A percentile compares a stretch with the other conserved stretches of the same genome.
phyloP scores from a whole-genome alignment of 2,329 filamentous ascomycete species.

The Diaporthe ilicicola region DNA sequence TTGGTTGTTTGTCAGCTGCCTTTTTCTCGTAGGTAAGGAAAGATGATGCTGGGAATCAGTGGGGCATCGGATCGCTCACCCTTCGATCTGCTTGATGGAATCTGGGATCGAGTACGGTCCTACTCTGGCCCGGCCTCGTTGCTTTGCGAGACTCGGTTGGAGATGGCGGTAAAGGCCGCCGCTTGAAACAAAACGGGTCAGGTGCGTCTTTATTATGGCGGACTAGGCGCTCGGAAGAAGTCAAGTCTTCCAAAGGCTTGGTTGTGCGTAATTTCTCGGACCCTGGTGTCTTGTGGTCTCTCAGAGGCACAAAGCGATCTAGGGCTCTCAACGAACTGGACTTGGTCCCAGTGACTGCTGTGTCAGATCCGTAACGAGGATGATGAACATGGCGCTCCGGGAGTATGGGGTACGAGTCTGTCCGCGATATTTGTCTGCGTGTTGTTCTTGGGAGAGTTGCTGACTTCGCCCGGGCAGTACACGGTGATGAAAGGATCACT shows the following conservation, averaged over 20 bases:
- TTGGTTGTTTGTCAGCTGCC: constrained; percentile 36
- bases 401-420: constrained; percentile 22
- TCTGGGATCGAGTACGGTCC: constrained; percentile 26
- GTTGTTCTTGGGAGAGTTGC: constrained; percentile 24
- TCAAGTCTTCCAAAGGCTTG: constrained; percentile 53
- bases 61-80: constrained; percentile 8
- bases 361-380: constrained; percentile 28
- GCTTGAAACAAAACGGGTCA: constrained; percentile 53
- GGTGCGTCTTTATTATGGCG: constrained; percentile 50
- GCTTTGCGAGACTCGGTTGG: constrained; percentile 30
- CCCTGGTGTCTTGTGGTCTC: constrained; percentile 45
- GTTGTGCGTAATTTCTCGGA: constrained; percentile 56
- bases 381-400: constrained; percentile 1
- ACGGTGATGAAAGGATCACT: not conserved
- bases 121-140: constrained; percentile 21
- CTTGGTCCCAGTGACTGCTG: constrained; percentile 10
- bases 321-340: constrained; percentile 39
- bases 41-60: not conserved
- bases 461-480: not conserved
- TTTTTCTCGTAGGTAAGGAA: constrained; percentile 32
- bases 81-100: constrained; percentile 25
- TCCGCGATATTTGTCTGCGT: constrained; percentile 26
- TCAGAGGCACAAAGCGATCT: constrained; percentile 61
- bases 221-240: constrained; percentile 52
- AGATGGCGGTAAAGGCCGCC: constrained; percentile 37